Percentiles rank a stretch among this genome's conserved stretches.
Evolutionary conservation across 2,329 filamentous ascomycete species (phyloP).

Genomic region (Dothistroma pini): DNA sequence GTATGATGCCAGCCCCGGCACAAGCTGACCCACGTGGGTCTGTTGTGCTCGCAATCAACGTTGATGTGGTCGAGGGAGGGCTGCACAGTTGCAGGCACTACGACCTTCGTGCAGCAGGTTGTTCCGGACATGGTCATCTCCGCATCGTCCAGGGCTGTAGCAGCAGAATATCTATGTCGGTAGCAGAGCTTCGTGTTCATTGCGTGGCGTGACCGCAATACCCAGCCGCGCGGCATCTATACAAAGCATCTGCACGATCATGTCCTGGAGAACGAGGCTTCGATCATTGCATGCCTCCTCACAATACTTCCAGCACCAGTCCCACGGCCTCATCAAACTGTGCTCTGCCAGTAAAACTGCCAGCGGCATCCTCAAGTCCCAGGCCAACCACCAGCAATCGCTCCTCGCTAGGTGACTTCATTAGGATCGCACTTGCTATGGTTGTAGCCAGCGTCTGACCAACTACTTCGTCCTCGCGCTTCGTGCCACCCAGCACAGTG

Average conservation of each 20-base stretch:
- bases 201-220: too few species aligned
- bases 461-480: conserved; percentile 67
- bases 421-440: conserved; percentile 74
- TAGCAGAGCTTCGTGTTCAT: too few species aligned
- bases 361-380: conserved; percentile 46
- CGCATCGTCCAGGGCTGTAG: too few species aligned
- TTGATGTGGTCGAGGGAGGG: too few species aligned
- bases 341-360: conserved; percentile 31
- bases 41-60: too few species aligned
- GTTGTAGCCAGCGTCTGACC: conserved; percentile 89
- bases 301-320: conserved; percentile 30
- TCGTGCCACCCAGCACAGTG: conserved; percentile 80
- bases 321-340: conserved; percentile 41
- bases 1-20: too few species aligned
- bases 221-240: too few species aligned
- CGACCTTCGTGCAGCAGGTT: not conserved
- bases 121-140: too few species aligned
- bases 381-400: conserved; percentile 58
- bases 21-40: too few species aligned
- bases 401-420: conserved; percentile 62
- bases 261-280: not conserved
- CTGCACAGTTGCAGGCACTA: not conserved
- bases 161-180: too few species aligned
- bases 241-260: too few species aligned
- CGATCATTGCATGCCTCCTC: conserved; percentile 4